Percentiles rank a stretch among this genome's conserved stretches.
phyloP scores from a whole-genome alignment of 2,329 filamentous ascomycete genomes.

The Pseudopithomyces maydicus region DNA sequence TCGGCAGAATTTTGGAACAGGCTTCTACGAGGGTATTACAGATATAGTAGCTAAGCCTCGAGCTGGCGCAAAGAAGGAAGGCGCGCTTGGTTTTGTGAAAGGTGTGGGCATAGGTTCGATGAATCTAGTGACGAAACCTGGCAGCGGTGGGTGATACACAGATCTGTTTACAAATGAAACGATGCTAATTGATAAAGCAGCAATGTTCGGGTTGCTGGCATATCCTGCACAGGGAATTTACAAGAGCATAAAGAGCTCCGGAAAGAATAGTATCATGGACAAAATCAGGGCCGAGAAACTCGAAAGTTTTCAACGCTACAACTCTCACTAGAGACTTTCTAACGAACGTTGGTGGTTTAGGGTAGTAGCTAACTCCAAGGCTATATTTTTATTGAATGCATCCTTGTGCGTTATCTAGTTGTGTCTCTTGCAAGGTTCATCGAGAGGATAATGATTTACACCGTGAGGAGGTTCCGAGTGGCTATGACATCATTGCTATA shows the following conservation, averaged over 20 bases:
- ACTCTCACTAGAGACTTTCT: neutral
- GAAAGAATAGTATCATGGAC: neutral
- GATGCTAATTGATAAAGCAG: neutral
- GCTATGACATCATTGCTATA: too few relatives aligned
- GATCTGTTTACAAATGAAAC: neutral
- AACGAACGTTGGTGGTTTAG: too few relatives aligned
- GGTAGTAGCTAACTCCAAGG: too few relatives aligned
- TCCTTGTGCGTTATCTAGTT: too few relatives aligned
- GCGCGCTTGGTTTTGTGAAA: slow-evolving; percentile 27
- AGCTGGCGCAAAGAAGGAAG: slow-evolving; percentile 25
- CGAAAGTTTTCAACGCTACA: neutral
- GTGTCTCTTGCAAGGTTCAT: too few relatives aligned
- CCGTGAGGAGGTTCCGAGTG: too few relatives aligned
- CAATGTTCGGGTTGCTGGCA: neutral
- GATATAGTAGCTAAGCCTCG: slow-evolving; percentile 26
- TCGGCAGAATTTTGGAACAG: slow-evolving; percentile 22
- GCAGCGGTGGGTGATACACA: neutral
- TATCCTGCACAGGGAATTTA: neutral
- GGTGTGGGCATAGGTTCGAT: slow-evolving; percentile 26
- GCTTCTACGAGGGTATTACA: slow-evolving; percentile 28
- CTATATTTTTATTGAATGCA: too few relatives aligned
- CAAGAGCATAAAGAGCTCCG: neutral
- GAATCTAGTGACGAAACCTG: neutral
- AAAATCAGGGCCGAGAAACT: neutral
- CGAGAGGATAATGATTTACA: too few relatives aligned